Base-by-base conservation (phyloP, 257 asterid species). In the Linderniella brevidens region DNA sequence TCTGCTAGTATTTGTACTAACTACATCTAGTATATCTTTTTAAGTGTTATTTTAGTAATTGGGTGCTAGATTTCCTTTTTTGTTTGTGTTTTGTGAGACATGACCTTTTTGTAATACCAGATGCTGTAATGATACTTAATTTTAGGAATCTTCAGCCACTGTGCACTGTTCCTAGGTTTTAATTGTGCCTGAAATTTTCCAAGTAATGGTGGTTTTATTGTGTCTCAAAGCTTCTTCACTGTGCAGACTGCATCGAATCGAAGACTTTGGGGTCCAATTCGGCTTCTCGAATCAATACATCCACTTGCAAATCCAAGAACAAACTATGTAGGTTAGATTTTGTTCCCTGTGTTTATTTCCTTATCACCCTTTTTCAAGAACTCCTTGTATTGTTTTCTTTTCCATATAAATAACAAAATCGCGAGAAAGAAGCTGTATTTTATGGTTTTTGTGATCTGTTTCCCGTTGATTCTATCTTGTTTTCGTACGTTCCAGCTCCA, bases 181-280 rank as follows among this genome's bases (percentile, higher is more conserved):
- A 55, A 6, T 25, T 55, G 49, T 41, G 2, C 49, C 11, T 55
- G 18, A 13, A 13, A 35, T 42, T 43, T 12, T 44, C 46, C 29
- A 54, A 40, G 32, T 17, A 35, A 46, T 13, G 20, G 46, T 48
- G 57, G 40, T 18, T 53, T 19, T 57, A 41, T 18, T 49, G 39
- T 41, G 50, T 55, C 58, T 71, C 51, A 19, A 53, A n/a, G 25
- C 54, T 51, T 53, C 48, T 49, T 51, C 8, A 20, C 49, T 57
- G 9, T 70, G 80, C 87, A 90, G 96, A 61, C 43, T 69, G 66
- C 75, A 54, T 64, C 69, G 64, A 35, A 64, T 53, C 70, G 78
- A 69, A 81, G 94, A 58, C 82, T 80, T 46, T 90, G 98, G 98
- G 86, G 82, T 35, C 86, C 94, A 14, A 70, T 80, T 61, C 74